These are phyloP conservation scores for Neurospora cerealis DNA, from an alignment of 495 filamentous ascomycete genomes.

Conservation along the genomic window DNA sequence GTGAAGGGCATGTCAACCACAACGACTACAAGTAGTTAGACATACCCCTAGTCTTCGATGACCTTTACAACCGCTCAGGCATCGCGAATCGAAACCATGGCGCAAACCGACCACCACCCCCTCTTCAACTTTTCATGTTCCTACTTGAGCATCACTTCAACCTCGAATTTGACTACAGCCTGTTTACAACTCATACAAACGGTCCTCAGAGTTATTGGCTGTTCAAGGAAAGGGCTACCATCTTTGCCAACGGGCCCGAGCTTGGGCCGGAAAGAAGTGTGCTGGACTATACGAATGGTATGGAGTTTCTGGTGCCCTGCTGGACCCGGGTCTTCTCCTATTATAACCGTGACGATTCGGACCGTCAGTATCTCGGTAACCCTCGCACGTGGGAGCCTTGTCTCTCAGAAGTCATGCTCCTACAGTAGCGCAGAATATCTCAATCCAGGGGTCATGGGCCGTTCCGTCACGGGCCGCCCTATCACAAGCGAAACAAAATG, in stretches of 20 bases:
- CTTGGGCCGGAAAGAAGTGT: neutral
- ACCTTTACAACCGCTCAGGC: neutral
- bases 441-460: neutral
- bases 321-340: neutral
- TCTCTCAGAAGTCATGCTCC: too few species aligned
- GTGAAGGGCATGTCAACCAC: neutral
- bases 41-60: neutral
- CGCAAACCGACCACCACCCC: neutral
- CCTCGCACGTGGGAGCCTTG: neutral
- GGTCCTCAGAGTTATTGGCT: neutral
- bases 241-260: neutral
- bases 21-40: neutral
- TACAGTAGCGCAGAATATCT: neutral
- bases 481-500: neutral
- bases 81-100: neutral
- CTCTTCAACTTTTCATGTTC: neutral
- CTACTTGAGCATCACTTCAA: neutral
- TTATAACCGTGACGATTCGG: neutral
- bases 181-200: neutral
- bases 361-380: neutral
- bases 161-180: neutral
- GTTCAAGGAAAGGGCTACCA: neutral
- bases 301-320: neutral
- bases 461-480: neutral
- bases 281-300: neutral